Evolutionary conservation across 1,284 basidiomycete species (phyloP).

Genomic region (Uromyces viciae-fabae): DNA sequence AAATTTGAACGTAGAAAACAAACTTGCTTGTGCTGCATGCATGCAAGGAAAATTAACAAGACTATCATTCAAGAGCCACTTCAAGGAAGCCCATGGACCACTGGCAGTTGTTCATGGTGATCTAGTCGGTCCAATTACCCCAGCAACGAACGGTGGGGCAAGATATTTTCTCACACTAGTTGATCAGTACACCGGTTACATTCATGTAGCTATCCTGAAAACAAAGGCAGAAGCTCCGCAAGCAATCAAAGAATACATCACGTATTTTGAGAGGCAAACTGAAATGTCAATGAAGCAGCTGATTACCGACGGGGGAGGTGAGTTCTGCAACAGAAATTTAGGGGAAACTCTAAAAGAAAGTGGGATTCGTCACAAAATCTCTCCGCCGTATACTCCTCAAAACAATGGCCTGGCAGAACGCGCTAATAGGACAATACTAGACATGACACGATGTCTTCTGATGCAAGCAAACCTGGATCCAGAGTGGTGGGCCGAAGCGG

Average conservation of each 20-base stretch:
- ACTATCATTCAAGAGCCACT: neutral
- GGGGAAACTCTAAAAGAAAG: neutral
- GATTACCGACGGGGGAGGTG: neutral
- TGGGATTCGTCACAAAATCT: neutral
- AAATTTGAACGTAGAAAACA: no score
- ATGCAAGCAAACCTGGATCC: neutral
- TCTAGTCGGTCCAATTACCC: neutral
- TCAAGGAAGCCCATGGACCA: neutral
- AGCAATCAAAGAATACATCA: neutral
- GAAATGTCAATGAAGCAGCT: neutral
- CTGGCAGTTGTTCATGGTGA: neutral
- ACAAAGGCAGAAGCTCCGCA: neutral
- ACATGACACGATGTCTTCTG: neutral
- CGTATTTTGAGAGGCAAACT: neutral
- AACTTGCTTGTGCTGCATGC: neutral
- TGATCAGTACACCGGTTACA: neutral
- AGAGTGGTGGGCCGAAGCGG: conserved; percentile 10
- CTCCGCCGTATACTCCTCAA: conserved; percentile 8
- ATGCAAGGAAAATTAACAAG: neutral
- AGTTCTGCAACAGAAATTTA: neutral
- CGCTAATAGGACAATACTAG: neutral
- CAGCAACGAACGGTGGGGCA: neutral
- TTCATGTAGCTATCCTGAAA: neutral
- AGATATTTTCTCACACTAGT: neutral
- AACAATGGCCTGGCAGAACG: neutral